These are phyloP conservation scores for Nannochloropsis gaditana DNA, from an alignment of 108 stramenopile genomes.

Conservation along the genomic window DNA sequence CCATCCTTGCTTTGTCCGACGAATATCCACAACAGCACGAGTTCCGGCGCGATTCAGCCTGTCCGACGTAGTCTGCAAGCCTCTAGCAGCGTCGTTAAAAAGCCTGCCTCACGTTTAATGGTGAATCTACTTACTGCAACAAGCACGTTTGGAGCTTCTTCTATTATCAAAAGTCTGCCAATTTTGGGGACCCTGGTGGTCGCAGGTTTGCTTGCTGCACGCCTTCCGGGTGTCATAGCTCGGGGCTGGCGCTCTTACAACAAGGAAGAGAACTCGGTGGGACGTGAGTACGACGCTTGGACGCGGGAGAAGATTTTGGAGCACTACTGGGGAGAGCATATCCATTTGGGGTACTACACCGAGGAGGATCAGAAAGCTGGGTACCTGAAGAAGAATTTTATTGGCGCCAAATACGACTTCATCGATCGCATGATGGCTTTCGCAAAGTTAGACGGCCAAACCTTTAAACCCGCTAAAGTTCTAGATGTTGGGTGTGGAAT, in stretches of 20 bases:
- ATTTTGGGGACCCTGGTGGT: neutral
- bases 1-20: no score
- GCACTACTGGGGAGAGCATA: conserved; percentile 98
- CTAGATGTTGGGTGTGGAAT: conserved; percentile 96
- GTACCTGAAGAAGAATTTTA: conserved; percentile 71
- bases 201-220: neutral
- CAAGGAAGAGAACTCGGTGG: conserved; percentile 61
- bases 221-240: neutral
- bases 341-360: conserved; percentile 90
- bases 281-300: conserved; percentile 83
- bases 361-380: conserved; percentile 53
- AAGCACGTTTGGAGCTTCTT: neutral
- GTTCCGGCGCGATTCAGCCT: neutral
- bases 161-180: neutral
- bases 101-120: neutral
- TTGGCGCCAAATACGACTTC: conserved; percentile 89
- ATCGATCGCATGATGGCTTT: conserved; percentile 87
- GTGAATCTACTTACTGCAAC: neutral
- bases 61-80: neutral
- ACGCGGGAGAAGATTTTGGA: conserved; percentile 89
- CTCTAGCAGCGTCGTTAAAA: neutral
- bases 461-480: conserved; percentile 53
- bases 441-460: conserved; percentile 64
- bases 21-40: neutral
- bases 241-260: conserved; percentile 58